Evolutionary conservation across 2,329 filamentous ascomycete genomes (phyloP).

Genomic region (Orbilia quercus): DNA sequence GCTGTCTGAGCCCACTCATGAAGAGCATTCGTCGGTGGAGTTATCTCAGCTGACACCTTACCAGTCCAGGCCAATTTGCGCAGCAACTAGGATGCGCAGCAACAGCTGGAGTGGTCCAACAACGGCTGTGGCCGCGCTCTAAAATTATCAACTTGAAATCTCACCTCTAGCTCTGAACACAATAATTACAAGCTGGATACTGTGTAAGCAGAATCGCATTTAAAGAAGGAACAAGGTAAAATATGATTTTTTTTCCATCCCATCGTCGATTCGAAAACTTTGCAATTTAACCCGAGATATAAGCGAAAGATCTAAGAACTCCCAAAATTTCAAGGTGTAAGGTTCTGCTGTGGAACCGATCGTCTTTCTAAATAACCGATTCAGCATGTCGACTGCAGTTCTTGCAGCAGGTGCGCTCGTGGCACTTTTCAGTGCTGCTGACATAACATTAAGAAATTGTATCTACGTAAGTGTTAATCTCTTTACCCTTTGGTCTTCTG

Average conservation of each 20-base stretch:
- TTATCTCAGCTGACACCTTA: constrained; percentile 10
- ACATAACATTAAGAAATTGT: constrained; percentile 29
- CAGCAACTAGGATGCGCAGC: constrained; percentile 6
- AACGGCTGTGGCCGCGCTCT: constrained; percentile 20
- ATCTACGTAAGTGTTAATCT: constrained; percentile 35
- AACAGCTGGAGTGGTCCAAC: not conserved
- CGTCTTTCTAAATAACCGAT: constrained; percentile 7
- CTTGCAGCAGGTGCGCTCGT: constrained; percentile 34
- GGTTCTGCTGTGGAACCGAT: constrained; percentile 23
- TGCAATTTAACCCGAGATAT: constrained; percentile 19
- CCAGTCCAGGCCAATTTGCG: constrained; percentile 1
- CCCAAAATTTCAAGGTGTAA: constrained; percentile 28
- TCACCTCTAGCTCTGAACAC: constrained; percentile 1
- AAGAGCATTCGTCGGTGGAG: constrained; percentile 8
- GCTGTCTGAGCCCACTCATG: not conserved
- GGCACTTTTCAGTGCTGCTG: constrained; percentile 26
- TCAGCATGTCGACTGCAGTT: constrained; percentile 42
- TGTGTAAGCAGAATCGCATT: constrained; percentile 12
- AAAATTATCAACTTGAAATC: constrained; percentile 20
- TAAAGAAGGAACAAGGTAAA: constrained; percentile 13
- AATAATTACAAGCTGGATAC: not conserved
- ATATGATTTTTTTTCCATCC: not conserved
- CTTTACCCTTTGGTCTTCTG: constrained; percentile 8
- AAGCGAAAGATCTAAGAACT: not conserved
- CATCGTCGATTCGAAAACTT: not conserved